Conservation (phyloP, 192 early-diverging fungal genomes). For the Phlyctochytrium planicorne region DNA sequence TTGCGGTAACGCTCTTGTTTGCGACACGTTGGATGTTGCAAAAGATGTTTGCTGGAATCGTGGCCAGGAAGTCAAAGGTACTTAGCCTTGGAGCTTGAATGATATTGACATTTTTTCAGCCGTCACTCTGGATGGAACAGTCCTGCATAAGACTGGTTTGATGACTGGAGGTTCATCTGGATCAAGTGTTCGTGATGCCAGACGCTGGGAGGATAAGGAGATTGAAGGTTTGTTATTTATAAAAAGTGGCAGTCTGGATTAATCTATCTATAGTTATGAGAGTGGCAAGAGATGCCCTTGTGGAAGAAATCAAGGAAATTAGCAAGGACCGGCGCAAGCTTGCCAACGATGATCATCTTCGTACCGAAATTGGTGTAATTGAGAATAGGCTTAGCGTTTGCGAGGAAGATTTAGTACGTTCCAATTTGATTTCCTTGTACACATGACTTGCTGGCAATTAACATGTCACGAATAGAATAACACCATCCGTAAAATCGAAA, state of each 20-base stretch:
- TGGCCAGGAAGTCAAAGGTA: constrained; percentile 79
- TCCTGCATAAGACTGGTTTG: constrained; percentile 94
- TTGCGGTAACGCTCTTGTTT: constrained; percentile 90
- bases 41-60: constrained; percentile 82
- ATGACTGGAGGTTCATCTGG: constrained; percentile 75
- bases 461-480: constrained; percentile 12
- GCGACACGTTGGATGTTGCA: constrained; percentile 83
- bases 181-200: constrained; percentile 42
- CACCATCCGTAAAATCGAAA: constrained; percentile 23
- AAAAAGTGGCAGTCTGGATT: neutral
- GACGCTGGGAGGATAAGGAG: constrained; percentile 87
- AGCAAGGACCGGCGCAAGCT: constrained; percentile 63
- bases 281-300: constrained; percentile 66
- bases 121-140: constrained; percentile 88
- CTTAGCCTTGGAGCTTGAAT: neutral
- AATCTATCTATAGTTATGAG: constrained; percentile 42
- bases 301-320: constrained; percentile 66
- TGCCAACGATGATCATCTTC: constrained; percentile 35
- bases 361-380: constrained; percentile 18
- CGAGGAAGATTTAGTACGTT: constrained; percentile 63
- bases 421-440: neutral
- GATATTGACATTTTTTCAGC: constrained; percentile 34
- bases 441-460: neutral
- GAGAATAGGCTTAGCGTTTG: constrained; percentile 47
- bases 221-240: constrained; percentile 63